Evolutionary conservation across 345 rosid species (phyloP).

Genomic region (Sonneratia caseolaris): DNA sequence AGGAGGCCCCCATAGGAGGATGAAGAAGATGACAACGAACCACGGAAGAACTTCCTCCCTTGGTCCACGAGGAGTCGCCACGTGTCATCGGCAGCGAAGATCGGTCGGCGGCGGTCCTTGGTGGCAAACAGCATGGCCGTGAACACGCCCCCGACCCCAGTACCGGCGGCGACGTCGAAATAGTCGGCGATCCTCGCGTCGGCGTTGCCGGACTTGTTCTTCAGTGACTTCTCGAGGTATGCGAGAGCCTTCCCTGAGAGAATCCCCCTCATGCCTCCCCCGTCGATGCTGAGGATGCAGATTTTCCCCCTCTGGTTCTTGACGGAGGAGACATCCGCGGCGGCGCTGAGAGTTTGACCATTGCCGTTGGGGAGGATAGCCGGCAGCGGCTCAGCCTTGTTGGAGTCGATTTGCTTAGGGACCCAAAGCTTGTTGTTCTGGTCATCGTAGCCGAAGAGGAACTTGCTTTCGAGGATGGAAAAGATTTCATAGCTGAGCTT

Average conservation of each 20-base stretch:
- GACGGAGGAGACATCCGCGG: constrained; percentile 12
- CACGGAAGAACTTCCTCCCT: constrained; percentile 49
- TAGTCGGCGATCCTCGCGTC: constrained; percentile 81
- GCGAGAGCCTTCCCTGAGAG: constrained; percentile 80
- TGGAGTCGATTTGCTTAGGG: constrained; percentile 28
- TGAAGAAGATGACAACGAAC: constrained; percentile 13
- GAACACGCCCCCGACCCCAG: constrained; percentile 84
- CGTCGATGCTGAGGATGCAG: constrained; percentile 74
- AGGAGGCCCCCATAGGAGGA: constrained; percentile 41
- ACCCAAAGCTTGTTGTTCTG: constrained; percentile 62
- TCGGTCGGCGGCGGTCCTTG: constrained; percentile 60
- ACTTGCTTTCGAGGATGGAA: constrained; percentile 86
- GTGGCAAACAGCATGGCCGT: constrained; percentile 84
- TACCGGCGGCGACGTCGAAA: constrained; percentile 89
- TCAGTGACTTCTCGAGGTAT: constrained; percentile 71
- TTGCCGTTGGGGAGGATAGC: neutral
- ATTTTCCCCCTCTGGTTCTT: constrained; percentile 94
- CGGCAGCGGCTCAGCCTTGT: constrained; percentile 8
- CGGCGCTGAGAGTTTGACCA: constrained; percentile 1
- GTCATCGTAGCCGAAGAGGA: constrained; percentile 79
- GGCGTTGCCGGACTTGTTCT: constrained; percentile 75
- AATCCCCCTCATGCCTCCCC: constrained; percentile 87
- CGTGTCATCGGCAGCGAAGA: constrained; percentile 73
- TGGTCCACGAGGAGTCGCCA: constrained; percentile 78
- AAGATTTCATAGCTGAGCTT: constrained; percentile 96